These are phyloP conservation scores for Mortierella alpina DNA, from an alignment of 192 early-diverging fungal species.

Conservation along the genomic window DNA sequence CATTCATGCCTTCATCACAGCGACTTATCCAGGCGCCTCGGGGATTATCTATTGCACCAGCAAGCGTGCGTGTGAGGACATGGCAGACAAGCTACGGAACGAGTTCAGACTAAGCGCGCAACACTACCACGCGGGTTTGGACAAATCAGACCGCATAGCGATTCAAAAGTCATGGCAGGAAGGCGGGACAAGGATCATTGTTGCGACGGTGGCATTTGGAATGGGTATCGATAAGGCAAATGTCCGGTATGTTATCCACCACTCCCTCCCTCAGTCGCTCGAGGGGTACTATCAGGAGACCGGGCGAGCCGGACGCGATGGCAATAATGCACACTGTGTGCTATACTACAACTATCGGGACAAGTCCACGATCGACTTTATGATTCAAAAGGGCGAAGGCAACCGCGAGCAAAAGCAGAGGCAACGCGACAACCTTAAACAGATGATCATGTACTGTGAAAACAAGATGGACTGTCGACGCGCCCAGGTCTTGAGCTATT, in stretches of 20 bases:
- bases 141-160: slow-evolving; percentile 76
- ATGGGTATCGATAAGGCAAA: slow-evolving; percentile 99
- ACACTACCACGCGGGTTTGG: slow-evolving; percentile 92
- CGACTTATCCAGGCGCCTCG: slow-evolving; percentile 69
- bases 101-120: slow-evolving; percentile 69
- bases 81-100: slow-evolving; percentile 75
- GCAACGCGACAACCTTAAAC: slow-evolving; percentile 68
- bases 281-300: slow-evolving; percentile 99
- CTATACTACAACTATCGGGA: slow-evolving; percentile 85
- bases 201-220: slow-evolving; percentile 97
- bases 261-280: slow-evolving; percentile 86
- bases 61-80: slow-evolving; percentile 81
- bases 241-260: slow-evolving; percentile 96
- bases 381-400: slow-evolving; percentile 90
- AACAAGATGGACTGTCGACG: slow-evolving; percentile 89
- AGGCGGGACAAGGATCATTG: slow-evolving; percentile 82
- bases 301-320: slow-evolving; percentile 95
- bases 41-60: slow-evolving; percentile 96
- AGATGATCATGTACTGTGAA: slow-evolving; percentile 86
- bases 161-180: slow-evolving; percentile 89
- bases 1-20: slow-evolving; percentile 77
- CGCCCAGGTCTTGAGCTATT: slow-evolving; percentile 89
- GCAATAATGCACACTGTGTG: slow-evolving; percentile 83
- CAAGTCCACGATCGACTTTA: slow-evolving; percentile 74
- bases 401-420: slow-evolving; percentile 85